Percentiles rank a stretch among this genome's conserved stretches.
Conservation (phyloP, 768 basidiomycete genomes). For the Pleurotus giganteus region DNA sequence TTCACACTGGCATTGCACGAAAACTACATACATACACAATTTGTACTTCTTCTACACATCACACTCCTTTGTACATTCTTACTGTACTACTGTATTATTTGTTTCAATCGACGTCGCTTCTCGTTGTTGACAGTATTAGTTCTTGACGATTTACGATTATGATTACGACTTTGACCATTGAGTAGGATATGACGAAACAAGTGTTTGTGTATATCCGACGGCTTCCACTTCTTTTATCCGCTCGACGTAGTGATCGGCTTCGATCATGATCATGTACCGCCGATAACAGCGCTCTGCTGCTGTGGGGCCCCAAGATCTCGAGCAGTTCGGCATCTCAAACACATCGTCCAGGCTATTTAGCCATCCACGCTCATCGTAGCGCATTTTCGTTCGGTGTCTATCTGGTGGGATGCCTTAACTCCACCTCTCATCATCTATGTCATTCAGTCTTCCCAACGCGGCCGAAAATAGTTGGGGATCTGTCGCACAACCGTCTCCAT, state of each 20-base stretch:
- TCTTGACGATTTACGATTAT: conserved; percentile 1
- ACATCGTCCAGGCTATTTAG: no score
- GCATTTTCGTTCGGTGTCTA: no score
- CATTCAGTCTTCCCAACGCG: no score
- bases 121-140: background rate
- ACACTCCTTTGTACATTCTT: conserved; percentile 9
- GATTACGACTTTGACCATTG: background rate
- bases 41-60: conserved; percentile 4
- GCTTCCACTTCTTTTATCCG: background rate
- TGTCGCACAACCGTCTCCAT: no score
- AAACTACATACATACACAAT: conserved; percentile 1
- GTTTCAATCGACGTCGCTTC: background rate
- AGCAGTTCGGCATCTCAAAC: no score
- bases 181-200: no score
- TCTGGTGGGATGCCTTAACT: no score
- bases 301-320: background rate
- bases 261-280: background rate
- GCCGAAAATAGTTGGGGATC: no score
- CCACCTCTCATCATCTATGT: no score
- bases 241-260: background rate
- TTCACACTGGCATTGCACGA: background rate
- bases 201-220: no score
- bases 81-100: conserved; percentile 11
- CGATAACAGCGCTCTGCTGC: no score
- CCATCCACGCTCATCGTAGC: no score